Base-by-base conservation (phyloP, 169 alveolate species). In the Babesia bigemina region DNA sequence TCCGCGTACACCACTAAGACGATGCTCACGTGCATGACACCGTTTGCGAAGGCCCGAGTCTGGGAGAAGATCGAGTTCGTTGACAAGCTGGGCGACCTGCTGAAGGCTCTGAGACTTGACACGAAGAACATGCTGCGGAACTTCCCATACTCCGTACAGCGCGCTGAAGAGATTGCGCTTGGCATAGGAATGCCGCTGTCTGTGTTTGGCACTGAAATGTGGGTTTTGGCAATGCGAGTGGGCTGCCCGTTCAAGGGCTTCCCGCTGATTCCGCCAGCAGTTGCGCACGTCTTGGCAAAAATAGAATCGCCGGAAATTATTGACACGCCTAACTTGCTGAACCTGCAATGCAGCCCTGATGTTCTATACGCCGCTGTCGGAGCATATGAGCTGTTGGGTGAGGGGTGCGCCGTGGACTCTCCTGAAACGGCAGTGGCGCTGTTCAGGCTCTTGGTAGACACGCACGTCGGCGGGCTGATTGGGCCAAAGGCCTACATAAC, bases 61-160 rank as follows among this genome's bases (percentile, higher is more conserved):
- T 70, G 87, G 81, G 85, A 84, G 48, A 88, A 85, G 58, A 81
- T 89, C 13, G 92, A 82, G 75, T 81, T 77, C 52, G 78, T 89
- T 28, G 94, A 85, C 52, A 83, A 82, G 53, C 50, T 89, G 48
- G 86, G 86, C 26, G 92, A 85, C 55, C 45, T 86, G 55, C 65
- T 89, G 65, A 72, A 71, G 56, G 57, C 65, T 22, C 79, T 89
- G 56, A 83, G 83, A 66, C 63, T 89, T 26, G 74, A 85, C 59
- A 84, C 88, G 52, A 71, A 81, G 71, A 69, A 70, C 49, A 77
- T 72, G 86, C 67, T 83, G 22, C 44, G 86, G 22, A 60, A 83
- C 53, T 83, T 89, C 75, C 94, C 94, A 19, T 89, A 89, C 67
- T 78, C 81, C 17, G 94, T 89, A 12, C 94, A 89, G 67, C 84